phyloP scores from a whole-genome alignment of 768 basidiomycete genomes.

The Rubroboletus pulcherrimus region DNA sequence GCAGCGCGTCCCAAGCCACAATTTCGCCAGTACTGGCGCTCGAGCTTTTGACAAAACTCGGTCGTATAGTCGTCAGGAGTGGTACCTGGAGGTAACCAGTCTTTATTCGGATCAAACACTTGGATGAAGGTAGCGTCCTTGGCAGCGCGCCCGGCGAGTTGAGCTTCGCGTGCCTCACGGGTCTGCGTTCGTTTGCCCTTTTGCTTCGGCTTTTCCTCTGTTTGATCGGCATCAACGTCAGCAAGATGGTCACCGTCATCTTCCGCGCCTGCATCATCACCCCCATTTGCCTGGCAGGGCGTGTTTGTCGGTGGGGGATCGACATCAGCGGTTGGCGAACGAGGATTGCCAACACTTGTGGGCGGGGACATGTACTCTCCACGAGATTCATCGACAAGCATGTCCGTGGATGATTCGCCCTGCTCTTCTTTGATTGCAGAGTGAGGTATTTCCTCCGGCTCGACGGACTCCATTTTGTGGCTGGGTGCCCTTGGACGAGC shows the following conservation, averaged over 20 bases:
- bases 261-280: conserved; percentile 11
- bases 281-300: conserved; percentile 4
- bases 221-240: conserved; percentile 18
- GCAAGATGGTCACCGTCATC: conserved; percentile 13
- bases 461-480: conserved; percentile 40
- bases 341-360: conserved; percentile 21
- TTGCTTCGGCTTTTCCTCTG: conserved; percentile 34
- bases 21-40: conserved; percentile 90
- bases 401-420: conserved; percentile 8
- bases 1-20: conserved; percentile 85
- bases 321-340: conserved; percentile 16
- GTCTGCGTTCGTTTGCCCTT: conserved; percentile 44
- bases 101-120: conserved; percentile 63
- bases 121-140: conserved; percentile 57
- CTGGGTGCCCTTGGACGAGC: conserved; percentile 41
- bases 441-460: conserved; percentile 35
- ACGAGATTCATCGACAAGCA: conserved; percentile 3
- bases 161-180: conserved; percentile 44
- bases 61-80: conserved; percentile 74
- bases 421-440: conserved; percentile 47
- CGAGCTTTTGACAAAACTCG: conserved; percentile 84
- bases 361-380: conserved; percentile 28
- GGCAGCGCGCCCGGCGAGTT: conserved; percentile 43
- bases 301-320: conserved; percentile 3
- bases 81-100: conserved; percentile 81